phyloP scores from a whole-genome alignment of 164 flowering plant species.

The Magnolia sinica region DNA sequence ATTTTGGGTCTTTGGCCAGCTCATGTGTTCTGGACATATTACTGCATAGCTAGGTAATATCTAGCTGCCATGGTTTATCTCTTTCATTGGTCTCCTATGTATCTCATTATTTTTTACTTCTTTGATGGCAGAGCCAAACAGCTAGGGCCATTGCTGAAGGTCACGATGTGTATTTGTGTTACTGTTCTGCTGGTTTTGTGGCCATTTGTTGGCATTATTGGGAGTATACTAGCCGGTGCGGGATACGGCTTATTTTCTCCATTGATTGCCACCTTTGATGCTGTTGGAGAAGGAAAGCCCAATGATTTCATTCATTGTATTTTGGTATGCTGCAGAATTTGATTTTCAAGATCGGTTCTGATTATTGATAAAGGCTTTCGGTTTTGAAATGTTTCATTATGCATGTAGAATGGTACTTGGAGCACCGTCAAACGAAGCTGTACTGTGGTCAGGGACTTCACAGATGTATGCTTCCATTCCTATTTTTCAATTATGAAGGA shows the following conservation, averaged over 20 bases:
- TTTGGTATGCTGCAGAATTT: constrained; percentile 36
- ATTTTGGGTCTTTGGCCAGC: constrained; percentile 79
- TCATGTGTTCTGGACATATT: constrained; percentile 62
- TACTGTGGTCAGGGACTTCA: constrained; percentile 64
- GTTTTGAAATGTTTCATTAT: constrained; percentile 3
- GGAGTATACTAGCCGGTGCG: constrained; percentile 61
- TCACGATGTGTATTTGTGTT: constrained; percentile 44
- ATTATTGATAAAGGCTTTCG: neutral
- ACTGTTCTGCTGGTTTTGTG: constrained; percentile 49
- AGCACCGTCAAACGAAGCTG: constrained; percentile 54
- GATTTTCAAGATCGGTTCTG: neutral
- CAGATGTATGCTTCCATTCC: constrained; percentile 65
- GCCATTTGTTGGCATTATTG: constrained; percentile 64
- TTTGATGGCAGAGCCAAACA: constrained; percentile 52
- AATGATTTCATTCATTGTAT: constrained; percentile 60
- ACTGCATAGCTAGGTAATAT: constrained; percentile 52
- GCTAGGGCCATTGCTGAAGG: constrained; percentile 77
- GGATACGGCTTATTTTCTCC: constrained; percentile 73
- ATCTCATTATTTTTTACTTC: constrained; percentile 13
- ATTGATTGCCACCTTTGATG: constrained; percentile 72
- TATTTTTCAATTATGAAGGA: constrained; percentile 76
- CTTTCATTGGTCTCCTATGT: neutral
- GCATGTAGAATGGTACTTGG: constrained; percentile 76
- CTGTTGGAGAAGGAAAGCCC: constrained; percentile 79
- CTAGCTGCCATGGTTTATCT: neutral